These are phyloP conservation scores for Yamadazyma endophytica DNA, from an alignment of 805 yeast genomes.

Conservation along the genomic window DNA sequence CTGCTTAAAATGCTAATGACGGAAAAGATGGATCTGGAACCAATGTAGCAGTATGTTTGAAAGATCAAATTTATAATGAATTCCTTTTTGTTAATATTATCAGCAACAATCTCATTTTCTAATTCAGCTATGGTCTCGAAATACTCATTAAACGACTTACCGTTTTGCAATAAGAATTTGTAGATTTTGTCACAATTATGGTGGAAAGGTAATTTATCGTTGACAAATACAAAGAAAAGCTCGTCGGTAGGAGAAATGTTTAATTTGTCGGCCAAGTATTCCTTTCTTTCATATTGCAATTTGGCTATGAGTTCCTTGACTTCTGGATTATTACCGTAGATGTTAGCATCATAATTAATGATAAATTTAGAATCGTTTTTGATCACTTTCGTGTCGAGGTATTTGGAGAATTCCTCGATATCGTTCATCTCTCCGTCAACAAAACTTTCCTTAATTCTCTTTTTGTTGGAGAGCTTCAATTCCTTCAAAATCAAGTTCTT, in stretches of 20 bases:
- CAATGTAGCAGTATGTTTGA: conserved; percentile 74
- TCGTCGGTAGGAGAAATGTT: conserved; percentile 9
- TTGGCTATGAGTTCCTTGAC: conserved; percentile 21
- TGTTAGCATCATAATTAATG: conserved; percentile 29
- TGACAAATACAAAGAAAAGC: conserved; percentile 30
- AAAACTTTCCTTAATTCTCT: conserved; percentile 67
- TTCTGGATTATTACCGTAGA: conserved; percentile 30
- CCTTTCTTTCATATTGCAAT: conserved; percentile 20
- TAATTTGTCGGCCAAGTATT: conserved; percentile 5
- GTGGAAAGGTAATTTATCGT: conserved; percentile 33
- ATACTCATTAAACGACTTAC: conserved; percentile 36
- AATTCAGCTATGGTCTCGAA: conserved; percentile 29
- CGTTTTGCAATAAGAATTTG: conserved; percentile 37
- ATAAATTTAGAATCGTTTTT: conserved; percentile 24
- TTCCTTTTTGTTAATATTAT: conserved; percentile 18
- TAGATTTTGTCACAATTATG: conserved; percentile 35
- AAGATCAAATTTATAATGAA: conserved; percentile 58
- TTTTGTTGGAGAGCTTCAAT: conserved; percentile 72
- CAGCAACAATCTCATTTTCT: conserved; percentile 10
- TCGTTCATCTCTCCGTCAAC: conserved; percentile 30
- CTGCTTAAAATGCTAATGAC: conserved; percentile 38
- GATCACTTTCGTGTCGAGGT: conserved; percentile 33
- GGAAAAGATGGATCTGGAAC: conserved; percentile 75
- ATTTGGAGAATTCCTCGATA: conserved; percentile 36
- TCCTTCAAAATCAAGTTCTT: conserved; percentile 80